Percentiles rank a stretch among this genome's conserved stretches.
Evolutionary conservation across 2,329 filamentous ascomycete species (phyloP).

Genomic region (Chrysosporium queenslandicum): DNA sequence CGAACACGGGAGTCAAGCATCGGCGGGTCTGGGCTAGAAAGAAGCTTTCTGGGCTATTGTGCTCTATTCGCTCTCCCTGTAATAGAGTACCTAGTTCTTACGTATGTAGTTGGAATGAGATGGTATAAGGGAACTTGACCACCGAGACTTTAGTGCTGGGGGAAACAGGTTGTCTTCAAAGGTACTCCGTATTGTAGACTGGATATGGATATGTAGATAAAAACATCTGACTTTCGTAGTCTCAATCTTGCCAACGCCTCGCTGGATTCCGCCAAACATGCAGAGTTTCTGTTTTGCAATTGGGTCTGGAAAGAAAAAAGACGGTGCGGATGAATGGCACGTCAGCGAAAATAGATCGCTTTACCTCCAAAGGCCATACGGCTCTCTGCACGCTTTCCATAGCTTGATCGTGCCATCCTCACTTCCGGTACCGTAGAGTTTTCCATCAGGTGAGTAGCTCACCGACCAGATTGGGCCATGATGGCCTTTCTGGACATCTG

Average conservation of each 20-base stretch:
- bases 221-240: not conserved
- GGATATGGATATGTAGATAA: not conserved
- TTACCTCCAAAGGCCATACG: constrained; percentile 56
- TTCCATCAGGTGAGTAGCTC: constrained; percentile 88
- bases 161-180: not conserved
- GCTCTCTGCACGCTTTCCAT: constrained; percentile 57
- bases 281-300: not conserved
- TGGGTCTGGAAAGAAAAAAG: not conserved
- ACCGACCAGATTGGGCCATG: constrained; percentile 97
- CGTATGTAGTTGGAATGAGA: too few relatives aligned
- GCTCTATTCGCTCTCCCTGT: too few relatives aligned
- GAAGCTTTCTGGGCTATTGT: too few relatives aligned
- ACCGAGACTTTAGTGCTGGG: too few relatives aligned
- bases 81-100: too few relatives aligned
- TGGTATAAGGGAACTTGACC: too few relatives aligned
- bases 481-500: constrained; percentile 90
- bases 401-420: constrained; percentile 98
- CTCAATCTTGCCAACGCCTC: constrained; percentile 6
- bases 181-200: not conserved
- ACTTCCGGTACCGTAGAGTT: constrained; percentile 89
- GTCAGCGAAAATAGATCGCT: too few relatives aligned
- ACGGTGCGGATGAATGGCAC: not conserved
- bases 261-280: constrained; percentile 7
- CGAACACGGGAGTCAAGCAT: too few relatives aligned
- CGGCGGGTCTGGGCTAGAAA: too few relatives aligned